Base-by-base conservation (phyloP, 352 stramenopile genomes). In the Globisporangium mamillatum region DNA sequence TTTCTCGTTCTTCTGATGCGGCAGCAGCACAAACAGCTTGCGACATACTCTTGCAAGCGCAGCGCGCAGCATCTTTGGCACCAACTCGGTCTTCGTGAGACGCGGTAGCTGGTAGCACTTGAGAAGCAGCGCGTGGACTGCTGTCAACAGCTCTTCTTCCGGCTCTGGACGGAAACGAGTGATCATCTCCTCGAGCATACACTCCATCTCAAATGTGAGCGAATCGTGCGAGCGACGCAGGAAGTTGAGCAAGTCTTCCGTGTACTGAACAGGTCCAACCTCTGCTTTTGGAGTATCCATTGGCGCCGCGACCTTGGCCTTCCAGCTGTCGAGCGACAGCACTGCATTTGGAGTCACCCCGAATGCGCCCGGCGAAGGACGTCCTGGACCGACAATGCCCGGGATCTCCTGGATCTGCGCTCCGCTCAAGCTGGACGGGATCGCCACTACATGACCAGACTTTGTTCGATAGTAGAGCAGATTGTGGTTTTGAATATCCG, bases 141-240 rank as follows among this genome's bases (percentile, higher is more conserved):
- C 97, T 5, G 91, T 97, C 18, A 99, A 81, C 64, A 99, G 84
- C 75, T 99, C 97, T 75, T 99, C 97, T 75, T 99, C 97, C 5
- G 97, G 97, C 61, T 98, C 97, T 18, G 95, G 96, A 1, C 97
- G 91, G 71, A 99, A 99, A 50, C 97, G 94, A 5, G 98, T 96
- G 73, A 99, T 99, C 71, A 99, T 90, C 72, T 99, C 97, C 80
- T 99, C 97, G 36, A 99, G 78, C 76, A 99, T 98, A 36, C 91
- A 95, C 82, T 99, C 98, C 81, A 99, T 97, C 73, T 98, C 93
- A 72, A 96, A 96, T 56, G 86, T 96, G 53, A 98, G 78, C 25
- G 88, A 84, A 65, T 94, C 85, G 70, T 92, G 91, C 66, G 86
- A 90, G 74, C 94, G 90, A 79, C 78, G 98, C 25, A 99, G 77